Evolutionary conservation across 805 yeast genomes (phyloP).

Genomic region (Kurtzmaniella cleridarum): DNA sequence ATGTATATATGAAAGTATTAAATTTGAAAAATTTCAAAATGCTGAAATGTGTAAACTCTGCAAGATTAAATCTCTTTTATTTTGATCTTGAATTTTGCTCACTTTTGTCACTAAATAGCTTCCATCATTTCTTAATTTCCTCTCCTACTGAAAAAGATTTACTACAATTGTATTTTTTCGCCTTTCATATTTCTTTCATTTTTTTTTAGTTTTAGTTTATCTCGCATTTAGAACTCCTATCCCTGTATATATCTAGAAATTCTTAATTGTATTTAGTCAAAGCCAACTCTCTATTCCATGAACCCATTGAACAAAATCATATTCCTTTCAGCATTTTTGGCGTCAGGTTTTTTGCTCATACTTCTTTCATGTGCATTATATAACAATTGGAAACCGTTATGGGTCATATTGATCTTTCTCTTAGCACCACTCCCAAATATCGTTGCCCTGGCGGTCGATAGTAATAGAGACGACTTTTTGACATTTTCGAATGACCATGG

Average conservation of each 20-base stretch:
- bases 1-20: too few relatives aligned
- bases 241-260: neutral
- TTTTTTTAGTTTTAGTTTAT: too few relatives aligned
- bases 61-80: too few relatives aligned
- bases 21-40: too few relatives aligned
- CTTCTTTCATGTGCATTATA: slow-evolving; percentile 41
- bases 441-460: slow-evolving; percentile 31
- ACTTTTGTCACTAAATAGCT: too few relatives aligned
- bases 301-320: slow-evolving; percentile 43
- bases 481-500: slow-evolving; percentile 39
- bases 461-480: slow-evolving; percentile 36
- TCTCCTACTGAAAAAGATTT: too few relatives aligned
- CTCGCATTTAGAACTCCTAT: neutral
- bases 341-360: slow-evolving; percentile 40
- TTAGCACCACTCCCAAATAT: slow-evolving; percentile 43
- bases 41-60: too few relatives aligned
- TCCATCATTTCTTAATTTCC: too few relatives aligned
- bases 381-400: slow-evolving; percentile 35
- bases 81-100: too few relatives aligned
- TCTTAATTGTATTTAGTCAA: neutral
- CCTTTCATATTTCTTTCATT: too few relatives aligned
- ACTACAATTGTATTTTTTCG: too few relatives aligned
- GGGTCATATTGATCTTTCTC: slow-evolving; percentile 40
- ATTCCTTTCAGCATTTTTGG: slow-evolving; percentile 40
- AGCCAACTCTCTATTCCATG: slow-evolving; percentile 15